Conservation (phyloP, 2,329 filamentous ascomycete species). For the Blastomyces parvus region DNA sequence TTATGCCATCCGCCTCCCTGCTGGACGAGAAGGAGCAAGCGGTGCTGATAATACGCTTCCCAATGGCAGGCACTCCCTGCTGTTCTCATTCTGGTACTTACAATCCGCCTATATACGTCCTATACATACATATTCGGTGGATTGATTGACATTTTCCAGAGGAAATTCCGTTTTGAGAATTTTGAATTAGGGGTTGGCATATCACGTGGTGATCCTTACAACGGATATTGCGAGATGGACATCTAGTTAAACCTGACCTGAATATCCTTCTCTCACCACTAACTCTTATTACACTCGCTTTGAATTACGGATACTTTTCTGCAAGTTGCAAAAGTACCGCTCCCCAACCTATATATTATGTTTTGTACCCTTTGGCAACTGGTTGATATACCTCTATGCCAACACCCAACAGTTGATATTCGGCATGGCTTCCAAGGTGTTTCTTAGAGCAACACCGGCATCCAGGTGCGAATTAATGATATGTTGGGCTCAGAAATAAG, state of each 20-base stretch:
- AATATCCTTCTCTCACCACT: too few relatives aligned
- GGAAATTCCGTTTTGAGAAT: background rate
- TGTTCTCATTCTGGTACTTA: too few relatives aligned
- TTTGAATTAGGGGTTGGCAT: background rate
- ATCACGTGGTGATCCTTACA: too few relatives aligned
- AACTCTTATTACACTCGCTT: background rate
- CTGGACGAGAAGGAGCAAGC: background rate
- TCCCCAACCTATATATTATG: background rate
- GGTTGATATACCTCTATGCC: background rate
- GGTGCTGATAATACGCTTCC: background rate
- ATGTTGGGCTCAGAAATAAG: too few relatives aligned
- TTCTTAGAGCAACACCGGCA: too few relatives aligned
- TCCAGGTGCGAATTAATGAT: too few relatives aligned
- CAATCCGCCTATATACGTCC: too few relatives aligned
- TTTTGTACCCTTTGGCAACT: background rate
- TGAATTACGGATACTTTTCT: background rate
- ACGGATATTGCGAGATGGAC: too few relatives aligned
- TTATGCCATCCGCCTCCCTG: background rate
- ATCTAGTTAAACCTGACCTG: too few relatives aligned
- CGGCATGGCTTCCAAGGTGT: background rate
- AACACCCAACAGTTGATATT: background rate
- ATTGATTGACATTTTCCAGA: too few relatives aligned
- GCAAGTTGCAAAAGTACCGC: background rate
- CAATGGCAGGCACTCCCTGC: background rate
- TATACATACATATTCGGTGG: too few relatives aligned